Evolutionary conservation across 192 early-diverging fungal genomes (phyloP).

Genomic region (Mortierella hygrophila): DNA sequence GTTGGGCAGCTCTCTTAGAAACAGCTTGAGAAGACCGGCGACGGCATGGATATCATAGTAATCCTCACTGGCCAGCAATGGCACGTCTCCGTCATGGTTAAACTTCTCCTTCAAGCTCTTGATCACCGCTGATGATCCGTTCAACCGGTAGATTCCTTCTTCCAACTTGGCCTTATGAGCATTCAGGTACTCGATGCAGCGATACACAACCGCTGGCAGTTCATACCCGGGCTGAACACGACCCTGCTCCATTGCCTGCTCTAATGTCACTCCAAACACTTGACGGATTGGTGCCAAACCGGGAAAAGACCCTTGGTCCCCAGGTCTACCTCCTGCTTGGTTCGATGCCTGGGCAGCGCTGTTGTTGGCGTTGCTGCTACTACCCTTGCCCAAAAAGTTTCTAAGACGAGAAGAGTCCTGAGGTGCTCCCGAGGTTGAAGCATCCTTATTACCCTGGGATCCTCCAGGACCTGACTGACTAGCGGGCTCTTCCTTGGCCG

Average conservation of each 20-base stretch:
- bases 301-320: constrained; percentile 3
- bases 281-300: constrained; percentile 38
- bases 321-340: constrained; percentile 17
- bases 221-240: constrained; percentile 81
- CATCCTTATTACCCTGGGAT: not conserved
- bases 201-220: constrained; percentile 91
- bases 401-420: constrained; percentile 39
- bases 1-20: constrained; percentile 88
- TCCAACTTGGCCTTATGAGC: constrained; percentile 89
- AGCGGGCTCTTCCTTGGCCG: constrained; percentile 28
- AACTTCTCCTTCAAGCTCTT: constrained; percentile 85
- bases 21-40: constrained; percentile 92
- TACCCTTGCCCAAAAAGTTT: constrained; percentile 45
- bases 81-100: constrained; percentile 84
- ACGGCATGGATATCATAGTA: constrained; percentile 95
- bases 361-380: constrained; percentile 13
- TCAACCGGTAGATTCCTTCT: constrained; percentile 96
- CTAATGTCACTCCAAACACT: constrained; percentile 91
- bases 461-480: not conserved
- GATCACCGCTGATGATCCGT: constrained; percentile 81
- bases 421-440: not conserved
- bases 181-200: constrained; percentile 97
- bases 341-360: constrained; percentile 16
- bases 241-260: constrained; percentile 80
- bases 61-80: constrained; percentile 69